Base-by-base conservation (phyloP, 768 basidiomycete genomes). In the Kwoniella shandongensis region DNA sequence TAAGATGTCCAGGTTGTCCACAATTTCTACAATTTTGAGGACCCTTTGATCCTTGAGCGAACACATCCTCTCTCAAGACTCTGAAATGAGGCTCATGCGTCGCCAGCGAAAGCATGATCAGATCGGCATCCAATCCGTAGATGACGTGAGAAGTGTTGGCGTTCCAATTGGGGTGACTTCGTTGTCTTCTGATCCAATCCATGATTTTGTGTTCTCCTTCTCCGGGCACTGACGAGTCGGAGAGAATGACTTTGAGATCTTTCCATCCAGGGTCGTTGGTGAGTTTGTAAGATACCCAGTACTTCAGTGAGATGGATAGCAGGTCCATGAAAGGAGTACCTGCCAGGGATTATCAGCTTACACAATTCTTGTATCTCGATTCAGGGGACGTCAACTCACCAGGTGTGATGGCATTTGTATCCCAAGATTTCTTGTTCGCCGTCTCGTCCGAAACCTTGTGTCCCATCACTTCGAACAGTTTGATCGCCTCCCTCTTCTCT, bases 141-240 rank as follows among this genome's bases (percentile, higher is more conserved):
- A 99, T 98, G 53, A 98, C 94, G 74, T 99, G 96, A 30, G 82
- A 81, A 2, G 92, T 97, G 73, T 99, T 98, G 18, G 94, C 87
- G 76, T 99, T 87, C 78, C 98, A 87, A n/a, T 86, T 88, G 22
- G 83, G 83, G 70, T 93, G 89, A 48, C 83, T 81, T 49, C 96
- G 83, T 69, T 96, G 93, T 30, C 93, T 82, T 53, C 96, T 82
- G 63, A 99, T 94, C 75, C 84, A 98, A 75, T 98, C 96, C 92
- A 99, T 97, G 62, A 99, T 97, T 80, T 99, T 99, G 78, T 99
- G 96, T 75, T 99, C 96, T 74, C 96, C 96, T 78, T 99, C 96
- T 66, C 96, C 96, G 1, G 96, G 94, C 12, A 98, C 96, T 53
- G 88, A 86, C 1, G 96, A 90, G 66, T 99, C 96, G 4, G 96